These are phyloP conservation scores for Ophiocytium majus DNA, from an alignment of 352 stramenopile genomes.

Conservation along the genomic window DNA sequence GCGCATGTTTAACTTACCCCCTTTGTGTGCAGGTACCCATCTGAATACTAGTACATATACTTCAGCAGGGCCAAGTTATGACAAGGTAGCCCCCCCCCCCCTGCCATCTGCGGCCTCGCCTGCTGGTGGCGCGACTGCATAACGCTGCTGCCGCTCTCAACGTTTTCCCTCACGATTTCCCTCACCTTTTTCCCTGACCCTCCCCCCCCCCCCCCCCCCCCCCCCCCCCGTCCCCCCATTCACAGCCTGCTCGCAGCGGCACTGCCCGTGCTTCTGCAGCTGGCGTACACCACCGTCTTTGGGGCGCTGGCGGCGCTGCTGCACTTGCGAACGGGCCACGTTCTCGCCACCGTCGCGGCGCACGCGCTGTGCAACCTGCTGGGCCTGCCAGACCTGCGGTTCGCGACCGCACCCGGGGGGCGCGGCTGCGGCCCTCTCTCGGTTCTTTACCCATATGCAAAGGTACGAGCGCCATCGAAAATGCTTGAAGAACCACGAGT, in stretches of 20 bases:
- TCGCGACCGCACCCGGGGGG: neutral
- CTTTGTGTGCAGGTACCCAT: no score
- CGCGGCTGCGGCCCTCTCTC: neutral
- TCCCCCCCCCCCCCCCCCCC: no score
- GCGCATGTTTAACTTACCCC: no score
- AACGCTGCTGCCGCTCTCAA: no score
- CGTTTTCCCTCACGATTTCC: no score
- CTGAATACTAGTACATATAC: no score
- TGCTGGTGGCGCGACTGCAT: no score
- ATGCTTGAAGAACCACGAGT: neutral
- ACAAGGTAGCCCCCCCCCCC: no score
- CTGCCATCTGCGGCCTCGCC: no score
- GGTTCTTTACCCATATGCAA: neutral
- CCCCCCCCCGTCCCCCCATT: no score
- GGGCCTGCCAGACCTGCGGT: slow-evolving; percentile 3
- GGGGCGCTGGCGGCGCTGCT: neutral
- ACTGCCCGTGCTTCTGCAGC: slow-evolving; percentile 7
- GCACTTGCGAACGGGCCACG: neutral
- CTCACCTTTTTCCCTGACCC: no score
- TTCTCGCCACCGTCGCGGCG: neutral
- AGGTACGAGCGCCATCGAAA: neutral
- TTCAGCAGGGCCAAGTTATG: no score
- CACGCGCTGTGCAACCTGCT: neutral
- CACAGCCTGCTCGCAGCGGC: neutral
- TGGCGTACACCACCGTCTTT: slow-evolving; percentile 3